Evolutionary conservation across 2,329 filamentous ascomycete species (phyloP).

Genomic region (Xylaria polymorpha): DNA sequence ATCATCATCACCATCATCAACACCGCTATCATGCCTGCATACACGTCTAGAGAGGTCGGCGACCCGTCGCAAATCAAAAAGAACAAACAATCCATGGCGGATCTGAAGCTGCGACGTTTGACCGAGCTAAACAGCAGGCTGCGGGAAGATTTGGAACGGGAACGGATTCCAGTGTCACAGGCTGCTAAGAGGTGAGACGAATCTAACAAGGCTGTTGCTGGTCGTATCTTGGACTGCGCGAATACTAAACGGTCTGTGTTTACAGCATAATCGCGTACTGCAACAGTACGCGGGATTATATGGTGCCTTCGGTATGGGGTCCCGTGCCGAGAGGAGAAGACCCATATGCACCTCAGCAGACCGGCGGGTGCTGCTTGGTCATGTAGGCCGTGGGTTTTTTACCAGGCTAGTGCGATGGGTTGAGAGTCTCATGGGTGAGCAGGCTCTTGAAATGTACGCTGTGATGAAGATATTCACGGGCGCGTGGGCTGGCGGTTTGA

Average conservation of each 20-base stretch:
- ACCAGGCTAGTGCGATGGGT: constrained; percentile 33
- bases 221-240: background rate
- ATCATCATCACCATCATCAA: constrained; percentile 49
- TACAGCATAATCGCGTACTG: constrained; percentile 95
- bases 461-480: constrained; percentile 40
- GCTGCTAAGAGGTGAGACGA: constrained; percentile 81
- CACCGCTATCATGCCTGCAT: constrained; percentile 68
- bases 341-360: constrained; percentile 97
- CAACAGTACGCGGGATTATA: constrained; percentile 97
- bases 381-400: constrained; percentile 70
- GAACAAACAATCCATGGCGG: constrained; percentile 99
- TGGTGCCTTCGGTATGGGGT: constrained; percentile 98
- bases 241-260: constrained; percentile 40
- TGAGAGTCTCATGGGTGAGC: constrained; percentile 24
- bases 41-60: constrained; percentile 74
- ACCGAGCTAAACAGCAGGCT: constrained; percentile 97
- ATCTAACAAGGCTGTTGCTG: constrained; percentile 6
- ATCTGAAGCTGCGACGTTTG: constrained; percentile 94
- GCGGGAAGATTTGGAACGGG: constrained; percentile 94
- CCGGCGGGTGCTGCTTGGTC: constrained; percentile 90
- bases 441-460: constrained; percentile 41
- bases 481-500: constrained; percentile 42
- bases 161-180: constrained; percentile 94
- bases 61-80: constrained; percentile 79
- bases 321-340: constrained; percentile 94